Conservation (phyloP, 768 basidiomycete genomes). For the Clitopilus hobsonii region DNA sequence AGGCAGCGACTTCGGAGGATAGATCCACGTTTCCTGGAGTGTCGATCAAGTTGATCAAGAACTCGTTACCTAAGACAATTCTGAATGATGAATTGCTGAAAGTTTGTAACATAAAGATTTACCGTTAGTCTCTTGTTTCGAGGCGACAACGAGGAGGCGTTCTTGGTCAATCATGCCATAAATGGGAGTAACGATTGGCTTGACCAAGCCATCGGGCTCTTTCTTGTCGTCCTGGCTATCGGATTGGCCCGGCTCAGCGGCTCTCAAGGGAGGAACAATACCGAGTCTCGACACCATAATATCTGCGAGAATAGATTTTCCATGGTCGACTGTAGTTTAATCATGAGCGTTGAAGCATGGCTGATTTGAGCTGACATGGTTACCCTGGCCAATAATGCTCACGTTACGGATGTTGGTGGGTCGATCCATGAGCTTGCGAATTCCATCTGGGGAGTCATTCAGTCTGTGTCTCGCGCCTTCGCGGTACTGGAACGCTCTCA, state of each 20-base stretch:
- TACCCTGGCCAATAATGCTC: slow-evolving; percentile 89
- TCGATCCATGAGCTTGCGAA: slow-evolving; percentile 81
- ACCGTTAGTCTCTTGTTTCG: slow-evolving; percentile 95
- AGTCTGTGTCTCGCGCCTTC: no score
- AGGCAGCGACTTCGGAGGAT: slow-evolving; percentile 98
- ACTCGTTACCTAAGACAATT: slow-evolving; percentile 51
- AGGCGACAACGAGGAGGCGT: slow-evolving; percentile 53
- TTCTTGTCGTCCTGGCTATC: slow-evolving; percentile 97
- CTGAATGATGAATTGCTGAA: background rate
- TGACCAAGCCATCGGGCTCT: slow-evolving; percentile 99
- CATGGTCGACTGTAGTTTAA: slow-evolving; percentile 80
- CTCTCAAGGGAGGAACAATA: slow-evolving; percentile 90
- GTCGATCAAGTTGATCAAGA: slow-evolving; percentile 99
- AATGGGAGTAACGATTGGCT: slow-evolving; percentile 99
- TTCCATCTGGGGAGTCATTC: slow-evolving; percentile 76
- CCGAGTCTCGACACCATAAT: slow-evolving; percentile 98
- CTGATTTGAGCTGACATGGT: slow-evolving; percentile 14
- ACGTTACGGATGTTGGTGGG: slow-evolving; percentile 92
- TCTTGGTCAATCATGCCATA: slow-evolving; percentile 95
- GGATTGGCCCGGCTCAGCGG: slow-evolving; percentile 93
- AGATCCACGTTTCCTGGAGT: slow-evolving; percentile 99
- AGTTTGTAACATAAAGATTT: slow-evolving; percentile 16
- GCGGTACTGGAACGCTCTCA: no score
- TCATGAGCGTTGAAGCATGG: slow-evolving; percentile 4
- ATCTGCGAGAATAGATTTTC: slow-evolving; percentile 98